phyloP scores from a whole-genome alignment of 441 rosid species.

The Brassica hybrid region DNA sequence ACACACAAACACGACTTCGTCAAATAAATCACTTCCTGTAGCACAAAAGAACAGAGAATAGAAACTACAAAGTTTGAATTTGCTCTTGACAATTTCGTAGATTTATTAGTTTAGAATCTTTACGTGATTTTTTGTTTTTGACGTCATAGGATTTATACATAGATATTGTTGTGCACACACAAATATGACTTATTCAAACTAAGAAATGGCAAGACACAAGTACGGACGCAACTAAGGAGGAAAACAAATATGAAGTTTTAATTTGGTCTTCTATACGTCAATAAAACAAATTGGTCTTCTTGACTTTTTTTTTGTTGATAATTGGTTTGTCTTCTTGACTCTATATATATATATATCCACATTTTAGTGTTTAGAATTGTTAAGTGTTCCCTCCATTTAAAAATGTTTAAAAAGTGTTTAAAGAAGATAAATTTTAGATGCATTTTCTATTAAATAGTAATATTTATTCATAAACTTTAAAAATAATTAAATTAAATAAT shows the following conservation, averaged over 20 bases:
- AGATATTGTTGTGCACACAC: conserved; percentile 15
- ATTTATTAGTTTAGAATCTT: neutral
- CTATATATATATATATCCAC: conserved; percentile 3
- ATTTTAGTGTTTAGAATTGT: neutral
- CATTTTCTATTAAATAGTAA: neutral
- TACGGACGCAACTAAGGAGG: neutral
- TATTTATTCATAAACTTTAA: neutral
- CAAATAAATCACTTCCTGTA: neutral
- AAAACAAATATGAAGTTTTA: neutral
- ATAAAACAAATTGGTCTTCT: neutral
- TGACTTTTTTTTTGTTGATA: neutral
- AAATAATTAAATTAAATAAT: too few relatives aligned
- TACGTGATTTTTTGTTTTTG: conserved; percentile 4
- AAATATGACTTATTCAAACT: conserved; percentile 23
- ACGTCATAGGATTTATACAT: conserved; percentile 19
- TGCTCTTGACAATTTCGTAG: neutral
- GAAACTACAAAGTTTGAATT: neutral
- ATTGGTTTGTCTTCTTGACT: too few relatives aligned
- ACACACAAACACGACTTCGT: neutral
- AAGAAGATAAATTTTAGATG: neutral
- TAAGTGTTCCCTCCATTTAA: neutral
- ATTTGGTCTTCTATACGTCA: too few relatives aligned
- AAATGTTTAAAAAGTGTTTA: too few relatives aligned
- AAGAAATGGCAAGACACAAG: neutral
- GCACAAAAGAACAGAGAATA: neutral